Evolutionary conservation across 176 grass and related monocot species (phyloP), one percentile per base, ranked within the genome.

Genomic region (Phoenix dactylifera): DNA sequence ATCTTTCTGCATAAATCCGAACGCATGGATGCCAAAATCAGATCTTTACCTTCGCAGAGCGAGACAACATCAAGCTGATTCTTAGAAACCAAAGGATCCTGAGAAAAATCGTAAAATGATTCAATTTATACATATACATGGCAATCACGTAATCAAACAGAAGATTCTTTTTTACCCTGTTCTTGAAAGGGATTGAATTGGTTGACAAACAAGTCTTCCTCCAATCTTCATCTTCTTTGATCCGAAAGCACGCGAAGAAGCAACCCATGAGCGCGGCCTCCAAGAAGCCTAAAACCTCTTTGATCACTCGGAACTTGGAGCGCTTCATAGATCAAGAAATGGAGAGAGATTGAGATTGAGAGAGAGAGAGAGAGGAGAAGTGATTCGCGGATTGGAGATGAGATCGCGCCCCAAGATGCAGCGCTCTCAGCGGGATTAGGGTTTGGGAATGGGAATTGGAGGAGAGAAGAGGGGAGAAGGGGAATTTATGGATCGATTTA

Each of bases 241-340:
- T 55, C 24, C 70, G 49, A 29, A 72, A 72, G 70, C 70, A 72
- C 19, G 57, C 18, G 9, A 72, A 72, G 50, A 72, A 63, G 48
- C 70, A 72, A 22, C 51, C 50, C 59, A 63, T 53, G 6, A 72
- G 22, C 12, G 30, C 58, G 3, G 70, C 62, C 24, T 72, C 70
- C 15, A 72, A 52, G n/a, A 72, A 72, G 1, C 51, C 18, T 20
- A 72, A 7, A 51, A 63, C 58, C 7, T 52, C 18, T 16, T 62
- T 55, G 59, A 72, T 23, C 6, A 29, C 50, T 7, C 59, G 50
- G 39, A 52, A 63, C 59, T 48, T 44, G 50, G 26, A 72, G 9
- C 59, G 24, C 51, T 62, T 63, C 70, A 72, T 72, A 15, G 26
- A 39, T 17, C 16, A 2, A 22, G 16, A 28, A 16, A 54, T 26